A percentile compares a stretch with the other conserved stretches of the same genome.
These are phyloP conservation scores for Pelargonium citronellum DNA, from an alignment of 441 rosid species.

Conservation along the genomic window DNA sequence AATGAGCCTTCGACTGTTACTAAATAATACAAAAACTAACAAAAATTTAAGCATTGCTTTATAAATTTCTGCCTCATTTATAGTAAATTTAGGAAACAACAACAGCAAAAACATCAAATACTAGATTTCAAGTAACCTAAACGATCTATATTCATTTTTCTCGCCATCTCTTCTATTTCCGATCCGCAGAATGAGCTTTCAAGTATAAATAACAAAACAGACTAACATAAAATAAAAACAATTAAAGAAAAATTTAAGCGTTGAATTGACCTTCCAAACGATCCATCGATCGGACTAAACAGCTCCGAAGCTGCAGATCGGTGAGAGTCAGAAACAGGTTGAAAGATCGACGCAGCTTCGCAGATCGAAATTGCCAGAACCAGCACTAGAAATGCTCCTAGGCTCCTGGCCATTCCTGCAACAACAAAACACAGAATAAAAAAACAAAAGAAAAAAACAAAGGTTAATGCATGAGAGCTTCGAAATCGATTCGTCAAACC, in stretches of 20 bases:
- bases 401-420: slow-evolving; percentile 57
- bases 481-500: slow-evolving; percentile 2
- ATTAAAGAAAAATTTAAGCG: slow-evolving; percentile 1
- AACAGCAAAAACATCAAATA: too few species aligned
- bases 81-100: too few species aligned
- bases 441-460: too few species aligned
- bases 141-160: neutral
- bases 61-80: too few species aligned
- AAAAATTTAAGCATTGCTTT: too few species aligned
- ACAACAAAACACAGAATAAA: slow-evolving; percentile 1
- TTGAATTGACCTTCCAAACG: slow-evolving; percentile 53
- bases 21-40: too few species aligned
- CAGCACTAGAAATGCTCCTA: slow-evolving; percentile 36
- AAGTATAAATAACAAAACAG: neutral
- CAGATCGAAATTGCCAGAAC: slow-evolving; percentile 43
- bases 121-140: too few species aligned
- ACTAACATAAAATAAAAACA: neutral
- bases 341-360: slow-evolving; percentile 47
- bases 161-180: neutral
- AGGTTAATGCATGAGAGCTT: slow-evolving; percentile 1
- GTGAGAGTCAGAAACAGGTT: slow-evolving; percentile 82
- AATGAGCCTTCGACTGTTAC: too few species aligned
- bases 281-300: slow-evolving; percentile 53
- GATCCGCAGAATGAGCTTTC: neutral
- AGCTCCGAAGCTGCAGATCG: slow-evolving; percentile 84